phyloP scores from a whole-genome alignment of 78 protist genomes.

The Guillardia theta region DNA sequence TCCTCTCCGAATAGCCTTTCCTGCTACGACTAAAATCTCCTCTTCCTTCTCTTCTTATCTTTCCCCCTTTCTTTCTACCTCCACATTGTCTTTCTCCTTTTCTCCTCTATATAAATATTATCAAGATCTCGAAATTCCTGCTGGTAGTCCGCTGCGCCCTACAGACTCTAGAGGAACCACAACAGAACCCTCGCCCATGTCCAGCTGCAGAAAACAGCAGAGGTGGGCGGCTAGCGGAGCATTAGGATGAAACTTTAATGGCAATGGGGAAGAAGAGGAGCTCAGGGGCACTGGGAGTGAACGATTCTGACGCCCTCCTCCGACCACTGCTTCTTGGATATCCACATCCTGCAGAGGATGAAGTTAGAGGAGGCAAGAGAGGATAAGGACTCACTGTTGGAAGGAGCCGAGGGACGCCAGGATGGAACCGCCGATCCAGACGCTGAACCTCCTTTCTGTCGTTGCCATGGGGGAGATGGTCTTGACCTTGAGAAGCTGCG shows the following conservation, averaged over 20 bases:
- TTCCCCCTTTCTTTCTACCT: no score
- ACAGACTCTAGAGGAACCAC: no score
- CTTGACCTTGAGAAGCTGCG: conserved; percentile 34
- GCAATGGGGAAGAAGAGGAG: neutral
- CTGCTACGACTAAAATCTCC: no score
- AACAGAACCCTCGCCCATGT: no score
- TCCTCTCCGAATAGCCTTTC: no score
- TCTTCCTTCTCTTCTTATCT: no score
- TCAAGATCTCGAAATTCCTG: no score
- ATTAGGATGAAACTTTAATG: neutral
- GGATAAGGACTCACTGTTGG: conserved; percentile 9
- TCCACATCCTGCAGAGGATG: conserved; percentile 28
- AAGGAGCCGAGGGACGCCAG: conserved; percentile 40
- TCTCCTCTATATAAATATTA: no score
- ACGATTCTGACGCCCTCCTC: neutral
- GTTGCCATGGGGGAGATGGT: conserved; percentile 23
- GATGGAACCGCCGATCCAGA: conserved; percentile 50
- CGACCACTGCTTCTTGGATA: neutral
- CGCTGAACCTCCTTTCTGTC: neutral
- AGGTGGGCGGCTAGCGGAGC: neutral
- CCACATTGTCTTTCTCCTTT: no score
- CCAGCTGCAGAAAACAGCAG: no score
- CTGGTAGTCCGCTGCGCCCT: no score
- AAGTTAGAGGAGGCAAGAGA: neutral
- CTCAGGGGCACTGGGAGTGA: neutral